Evolutionary conservation across 139 green algal genomes (phyloP), one percentile per base, ranked within the genome.

Genomic region (Ostreobium quekettii): DNA sequence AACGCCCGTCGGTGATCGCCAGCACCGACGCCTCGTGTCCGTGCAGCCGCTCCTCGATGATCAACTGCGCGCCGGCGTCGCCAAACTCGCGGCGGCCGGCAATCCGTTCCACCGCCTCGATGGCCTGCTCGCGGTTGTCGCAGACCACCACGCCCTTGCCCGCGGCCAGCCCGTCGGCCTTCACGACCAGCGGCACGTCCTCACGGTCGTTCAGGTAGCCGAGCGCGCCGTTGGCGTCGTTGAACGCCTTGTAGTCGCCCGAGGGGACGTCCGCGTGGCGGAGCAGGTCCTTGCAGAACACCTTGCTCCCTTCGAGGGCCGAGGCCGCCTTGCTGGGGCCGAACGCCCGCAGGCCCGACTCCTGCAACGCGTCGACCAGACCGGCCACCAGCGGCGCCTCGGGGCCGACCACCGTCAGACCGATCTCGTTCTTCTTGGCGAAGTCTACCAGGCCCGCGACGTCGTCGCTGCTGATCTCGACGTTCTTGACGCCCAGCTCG

Each of bases 11-110:
- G n/a, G 96, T 74, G 35, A 99, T 72, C 1, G 91, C 94, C 67
- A 99, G 98, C 80, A 97, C 97, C 26, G 85, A 95, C 1, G 86
- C 92, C 82, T 99, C 94, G 80, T 98, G 92, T 1, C 94, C 94
- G 0, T 76, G 76, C 22, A 99, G 76, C 57, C 96, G 97, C 76
- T 98, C 94, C 79, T 99, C 94, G 11, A 99, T 78, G 26, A 99
- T 87, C 15, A 99, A n/a, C n/a, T n/a, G n/a, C n/a, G n/a, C n/a
- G n/a, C 74, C 74, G 66, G 76, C 79, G 33, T 42, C 58, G 39
- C 88, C 88, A 76, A 93, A 93, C 4, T 39, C 31, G 3, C 60
- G 49, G 39, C 76, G 62, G 22, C 85, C 56, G 42, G 95, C 73
- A 74, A 95, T 91, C 47, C 72, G 70, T 62, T 91, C 82, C 2